phyloP scores from a whole-genome alignment of 2,329 filamentous ascomycete species.

The Sporothrix humicola region DNA sequence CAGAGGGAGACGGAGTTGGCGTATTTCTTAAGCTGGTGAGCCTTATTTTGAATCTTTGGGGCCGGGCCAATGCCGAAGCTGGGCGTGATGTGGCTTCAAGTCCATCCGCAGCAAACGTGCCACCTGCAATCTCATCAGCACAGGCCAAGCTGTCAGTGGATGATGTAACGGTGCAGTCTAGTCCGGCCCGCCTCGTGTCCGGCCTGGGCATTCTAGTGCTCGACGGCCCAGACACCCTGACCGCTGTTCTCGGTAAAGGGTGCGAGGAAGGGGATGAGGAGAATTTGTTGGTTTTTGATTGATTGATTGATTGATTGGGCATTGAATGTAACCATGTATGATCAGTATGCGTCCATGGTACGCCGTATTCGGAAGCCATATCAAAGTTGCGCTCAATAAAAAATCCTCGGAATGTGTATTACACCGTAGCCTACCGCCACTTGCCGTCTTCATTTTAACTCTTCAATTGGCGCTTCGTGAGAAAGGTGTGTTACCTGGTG shows the following conservation, averaged over 20 bases:
- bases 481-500: too few species aligned
- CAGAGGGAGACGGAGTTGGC: conserved; percentile 13
- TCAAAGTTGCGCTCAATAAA: too few species aligned
- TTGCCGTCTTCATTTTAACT: too few species aligned
- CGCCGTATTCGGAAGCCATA: neutral
- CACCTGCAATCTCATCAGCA: neutral
- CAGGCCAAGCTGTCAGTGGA: neutral
- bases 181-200: neutral
- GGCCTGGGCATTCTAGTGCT: too few species aligned
- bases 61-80: neutral
- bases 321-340: neutral
- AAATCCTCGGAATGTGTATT: too few species aligned
- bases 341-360: neutral
- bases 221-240: neutral
- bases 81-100: neutral
- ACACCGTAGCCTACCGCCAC: too few species aligned
- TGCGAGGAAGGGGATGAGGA: conserved; percentile 11
- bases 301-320: conserved; percentile 28
- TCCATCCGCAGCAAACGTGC: neutral
- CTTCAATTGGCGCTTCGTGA: too few species aligned
- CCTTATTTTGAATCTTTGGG: neutral
- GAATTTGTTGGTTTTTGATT: conserved; percentile 10
- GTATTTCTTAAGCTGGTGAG: conserved; percentile 30
- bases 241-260: neutral
- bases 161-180: neutral